Percentiles rank a stretch among this genome's conserved stretches.
These are phyloP conservation scores for Stipa capillata DNA, from an alignment of 176 grass and related monocot genomes.

Conservation along the genomic window DNA sequence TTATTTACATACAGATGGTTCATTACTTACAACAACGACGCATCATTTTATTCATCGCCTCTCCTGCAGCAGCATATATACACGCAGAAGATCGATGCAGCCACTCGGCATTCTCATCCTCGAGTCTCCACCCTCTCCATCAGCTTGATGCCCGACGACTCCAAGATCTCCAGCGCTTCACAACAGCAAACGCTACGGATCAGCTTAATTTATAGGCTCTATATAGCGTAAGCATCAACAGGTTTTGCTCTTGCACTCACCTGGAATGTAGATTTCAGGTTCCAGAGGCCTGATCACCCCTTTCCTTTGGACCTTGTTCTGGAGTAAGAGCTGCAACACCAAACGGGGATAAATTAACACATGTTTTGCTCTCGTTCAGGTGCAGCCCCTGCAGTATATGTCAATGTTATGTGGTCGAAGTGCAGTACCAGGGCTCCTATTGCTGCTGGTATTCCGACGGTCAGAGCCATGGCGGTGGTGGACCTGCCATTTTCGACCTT, in stretches of 20 bases:
- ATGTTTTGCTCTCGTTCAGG: background rate
- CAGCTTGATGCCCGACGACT: constrained; percentile 75
- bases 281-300: constrained; percentile 81
- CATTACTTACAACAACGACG: background rate
- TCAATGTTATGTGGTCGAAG: constrained; percentile 8
- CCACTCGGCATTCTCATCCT: constrained; percentile 6
- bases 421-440: constrained; percentile 70
- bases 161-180: constrained; percentile 87
- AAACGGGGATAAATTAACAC: constrained; percentile 7
- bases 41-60: background rate
- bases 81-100: background rate
- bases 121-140: constrained; percentile 52
- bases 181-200: background rate
- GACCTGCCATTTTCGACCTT: constrained; percentile 51
- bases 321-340: constrained; percentile 65
- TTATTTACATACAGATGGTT: background rate
- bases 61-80: background rate
- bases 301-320: constrained; percentile 64
- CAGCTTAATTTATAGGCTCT: background rate
- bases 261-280: constrained; percentile 78
- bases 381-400: background rate
- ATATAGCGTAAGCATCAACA: background rate
- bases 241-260: constrained; percentile 28
- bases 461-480: constrained; percentile 90
- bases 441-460: constrained; percentile 79